Conservation (phyloP, 176 grass and related monocot genomes). For the Paspalum vaginatum region DNA sequence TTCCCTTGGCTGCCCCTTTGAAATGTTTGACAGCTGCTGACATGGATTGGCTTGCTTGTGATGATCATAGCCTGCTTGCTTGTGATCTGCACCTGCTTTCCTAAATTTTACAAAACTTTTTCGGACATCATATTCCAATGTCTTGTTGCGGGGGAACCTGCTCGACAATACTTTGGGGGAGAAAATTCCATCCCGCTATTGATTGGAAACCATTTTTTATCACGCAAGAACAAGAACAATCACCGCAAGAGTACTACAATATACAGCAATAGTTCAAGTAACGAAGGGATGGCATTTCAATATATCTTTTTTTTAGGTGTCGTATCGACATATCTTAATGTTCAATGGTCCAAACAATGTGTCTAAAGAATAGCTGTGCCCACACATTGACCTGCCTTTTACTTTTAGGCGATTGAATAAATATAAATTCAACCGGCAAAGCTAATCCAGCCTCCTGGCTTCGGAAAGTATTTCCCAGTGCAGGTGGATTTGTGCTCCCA, state of each 20-base stretch:
- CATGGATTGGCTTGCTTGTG: constrained; percentile 1
- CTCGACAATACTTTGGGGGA: neutral
- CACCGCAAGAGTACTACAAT: neutral
- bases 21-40: neutral
- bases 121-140: neutral
- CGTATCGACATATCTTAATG: neutral
- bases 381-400: constrained; percentile 2
- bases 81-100: neutral
- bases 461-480: constrained; percentile 18
- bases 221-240: neutral
- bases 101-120: neutral
- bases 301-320: neutral
- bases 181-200: constrained; percentile 4
- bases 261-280: neutral
- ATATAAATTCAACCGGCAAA: constrained; percentile 32
- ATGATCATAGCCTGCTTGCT: neutral
- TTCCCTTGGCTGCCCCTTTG: neutral
- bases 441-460: constrained; percentile 10
- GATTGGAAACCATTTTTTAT: neutral
- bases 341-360: neutral
- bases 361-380: constrained; percentile 36
- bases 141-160: neutral
- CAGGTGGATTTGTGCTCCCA: neutral
- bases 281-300: neutral
- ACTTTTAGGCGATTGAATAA: constrained; percentile 27